These are phyloP conservation scores for Babesia sp. DNA, from an alignment of 169 alveolate species.

Conservation along the genomic window DNA sequence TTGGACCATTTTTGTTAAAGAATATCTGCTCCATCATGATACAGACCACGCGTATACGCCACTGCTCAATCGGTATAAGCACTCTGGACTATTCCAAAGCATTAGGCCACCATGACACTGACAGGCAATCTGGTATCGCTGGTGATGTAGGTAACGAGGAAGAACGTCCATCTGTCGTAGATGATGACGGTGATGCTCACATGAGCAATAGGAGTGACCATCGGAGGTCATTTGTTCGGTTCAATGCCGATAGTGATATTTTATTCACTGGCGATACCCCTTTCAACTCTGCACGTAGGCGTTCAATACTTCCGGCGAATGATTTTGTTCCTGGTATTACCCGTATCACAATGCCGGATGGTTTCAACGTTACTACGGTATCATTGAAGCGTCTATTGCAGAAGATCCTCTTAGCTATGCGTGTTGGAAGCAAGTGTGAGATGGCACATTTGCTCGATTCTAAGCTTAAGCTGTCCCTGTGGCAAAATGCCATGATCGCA, in stretches of 20 bases:
- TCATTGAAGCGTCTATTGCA: slow-evolving; percentile 32
- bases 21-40: slow-evolving; percentile 52
- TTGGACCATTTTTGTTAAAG: slow-evolving; percentile 57
- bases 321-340: not conserved
- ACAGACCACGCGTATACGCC: slow-evolving; percentile 60
- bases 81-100: slow-evolving; percentile 23
- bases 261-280: not conserved
- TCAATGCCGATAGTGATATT: not conserved
- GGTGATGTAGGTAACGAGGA: slow-evolving; percentile 5
- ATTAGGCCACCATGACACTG: not conserved
- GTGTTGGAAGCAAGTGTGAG: slow-evolving; percentile 59
- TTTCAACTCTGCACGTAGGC: not conserved
- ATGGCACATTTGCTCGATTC: slow-evolving; percentile 52
- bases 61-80: slow-evolving; percentile 43
- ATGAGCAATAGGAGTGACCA: slow-evolving; percentile 1
- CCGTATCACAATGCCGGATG: slow-evolving; percentile 28
- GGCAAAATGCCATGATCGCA: slow-evolving; percentile 53
- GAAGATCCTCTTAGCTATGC: slow-evolving; percentile 38
- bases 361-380: slow-evolving; percentile 9
- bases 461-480: slow-evolving; percentile 26
- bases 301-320: not conserved
- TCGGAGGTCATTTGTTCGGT: slow-evolving; percentile 12
- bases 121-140: slow-evolving; percentile 4
- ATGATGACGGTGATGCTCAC: slow-evolving; percentile 1
- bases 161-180: not conserved